phyloP scores from a whole-genome alignment of 2,329 filamentous ascomycete genomes.

The Scleromitrula shiraiana region DNA sequence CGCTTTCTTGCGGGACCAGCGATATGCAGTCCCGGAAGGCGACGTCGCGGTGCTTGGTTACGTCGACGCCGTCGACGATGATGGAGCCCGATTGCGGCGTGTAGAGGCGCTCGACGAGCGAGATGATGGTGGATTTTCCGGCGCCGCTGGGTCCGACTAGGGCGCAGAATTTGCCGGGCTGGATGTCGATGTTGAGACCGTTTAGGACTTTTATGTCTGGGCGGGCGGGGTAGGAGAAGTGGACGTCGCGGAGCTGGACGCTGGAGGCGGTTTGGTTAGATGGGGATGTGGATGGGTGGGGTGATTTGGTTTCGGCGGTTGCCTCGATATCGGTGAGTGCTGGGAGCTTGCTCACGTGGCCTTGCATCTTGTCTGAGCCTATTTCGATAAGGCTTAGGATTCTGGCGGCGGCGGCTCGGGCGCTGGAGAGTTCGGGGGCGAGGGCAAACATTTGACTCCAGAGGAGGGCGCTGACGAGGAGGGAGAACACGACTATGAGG shows the following conservation, averaged over 20 bases:
- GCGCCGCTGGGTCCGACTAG: slow-evolving; percentile 59
- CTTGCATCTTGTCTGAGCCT: slow-evolving; percentile 22
- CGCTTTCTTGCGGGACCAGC: slow-evolving; percentile 49
- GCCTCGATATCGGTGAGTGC: slow-evolving; percentile 36
- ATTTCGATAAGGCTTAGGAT: slow-evolving; percentile 45
- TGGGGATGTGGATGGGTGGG: neutral
- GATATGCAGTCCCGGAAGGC: slow-evolving; percentile 45
- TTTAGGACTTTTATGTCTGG: slow-evolving; percentile 50
- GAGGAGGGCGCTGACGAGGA: slow-evolving; percentile 63
- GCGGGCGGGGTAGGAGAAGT: slow-evolving; percentile 58
- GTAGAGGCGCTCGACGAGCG: slow-evolving; percentile 45
- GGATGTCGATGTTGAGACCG: slow-evolving; percentile 47
- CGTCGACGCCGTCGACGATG: slow-evolving; percentile 31
- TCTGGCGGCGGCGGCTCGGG: slow-evolving; percentile 50
- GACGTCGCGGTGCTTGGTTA: slow-evolving; percentile 35
- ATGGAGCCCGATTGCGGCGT: slow-evolving; percentile 27
- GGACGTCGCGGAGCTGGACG: slow-evolving; percentile 45
- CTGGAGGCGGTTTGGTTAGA: too few species aligned
- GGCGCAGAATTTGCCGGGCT: slow-evolving; percentile 52
- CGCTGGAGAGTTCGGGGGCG: slow-evolving; percentile 62
- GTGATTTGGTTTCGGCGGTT: slow-evolving; percentile 23
- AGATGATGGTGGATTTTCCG: slow-evolving; percentile 59
- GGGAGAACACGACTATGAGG: slow-evolving; percentile 62
- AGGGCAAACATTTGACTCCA: slow-evolving; percentile 70
- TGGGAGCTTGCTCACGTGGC: slow-evolving; percentile 9